Evolutionary conservation across 2,329 filamentous ascomycete species (phyloP).

Genomic region (Fusarium pseudocircinatum): DNA sequence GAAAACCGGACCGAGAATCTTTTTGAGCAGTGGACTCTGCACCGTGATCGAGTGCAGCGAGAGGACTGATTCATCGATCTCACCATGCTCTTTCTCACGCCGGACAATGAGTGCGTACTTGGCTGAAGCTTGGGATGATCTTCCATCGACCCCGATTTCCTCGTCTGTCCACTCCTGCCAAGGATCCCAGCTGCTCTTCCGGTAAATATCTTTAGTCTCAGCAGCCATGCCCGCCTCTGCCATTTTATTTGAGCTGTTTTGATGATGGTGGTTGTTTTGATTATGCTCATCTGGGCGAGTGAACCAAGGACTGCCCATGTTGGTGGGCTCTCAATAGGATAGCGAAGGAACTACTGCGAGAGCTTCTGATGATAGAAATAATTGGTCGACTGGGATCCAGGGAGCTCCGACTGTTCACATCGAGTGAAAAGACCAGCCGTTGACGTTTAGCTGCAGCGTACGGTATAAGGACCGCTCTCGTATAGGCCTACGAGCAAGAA

Average conservation of each 20-base stretch:
- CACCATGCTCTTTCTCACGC: neutral
- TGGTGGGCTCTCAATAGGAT: too few species aligned
- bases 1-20: neutral
- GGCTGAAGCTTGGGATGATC: neutral
- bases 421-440: neutral
- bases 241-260: neutral
- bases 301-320: neutral
- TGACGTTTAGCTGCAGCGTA: neutral
- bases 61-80: neutral
- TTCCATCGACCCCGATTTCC: neutral
- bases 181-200: neutral
- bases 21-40: slow-evolving; percentile 3
- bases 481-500: neutral
- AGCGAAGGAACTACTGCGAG: too few species aligned
- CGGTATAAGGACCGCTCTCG: neutral
- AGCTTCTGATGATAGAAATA: too few species aligned
- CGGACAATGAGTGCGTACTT: slow-evolving; percentile 4
- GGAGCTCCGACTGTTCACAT: neutral
- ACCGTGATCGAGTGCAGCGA: neutral
- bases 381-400: neutral
- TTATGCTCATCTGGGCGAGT: neutral
- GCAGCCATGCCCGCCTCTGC: neutral
- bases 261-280: neutral
- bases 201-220: neutral
- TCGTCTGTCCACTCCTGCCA: slow-evolving; percentile 5